Conservation (phyloP, 2,329 filamentous ascomycete species). For the Shiraia sp. region DNA sequence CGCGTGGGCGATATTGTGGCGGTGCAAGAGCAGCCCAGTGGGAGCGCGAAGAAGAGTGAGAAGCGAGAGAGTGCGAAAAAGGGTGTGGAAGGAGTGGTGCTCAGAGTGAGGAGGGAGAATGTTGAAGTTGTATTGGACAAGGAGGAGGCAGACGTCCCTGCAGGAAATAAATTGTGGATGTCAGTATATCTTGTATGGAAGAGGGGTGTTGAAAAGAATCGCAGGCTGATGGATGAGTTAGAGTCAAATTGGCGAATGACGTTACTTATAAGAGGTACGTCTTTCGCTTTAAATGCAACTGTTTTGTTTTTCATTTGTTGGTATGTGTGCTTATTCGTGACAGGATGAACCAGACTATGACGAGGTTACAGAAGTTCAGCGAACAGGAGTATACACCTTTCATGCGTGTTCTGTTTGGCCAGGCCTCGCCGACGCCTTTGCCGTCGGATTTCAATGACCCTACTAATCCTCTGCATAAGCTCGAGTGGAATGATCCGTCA, state of each 20-base stretch:
- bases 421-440: slow-evolving; percentile 57
- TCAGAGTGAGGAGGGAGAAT: slow-evolving; percentile 61
- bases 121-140: slow-evolving; percentile 73
- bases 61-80: slow-evolving; percentile 70
- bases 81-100: slow-evolving; percentile 72
- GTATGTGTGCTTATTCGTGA: slow-evolving; percentile 15
- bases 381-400: slow-evolving; percentile 61
- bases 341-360: slow-evolving; percentile 68
- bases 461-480: slow-evolving; percentile 45
- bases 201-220: slow-evolving; percentile 1
- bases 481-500: slow-evolving; percentile 60
- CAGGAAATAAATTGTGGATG: slow-evolving; percentile 63
- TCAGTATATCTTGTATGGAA: slow-evolving; percentile 46
- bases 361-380: slow-evolving; percentile 58
- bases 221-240: slow-evolving; percentile 46
- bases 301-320: background rate
- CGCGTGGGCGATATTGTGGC: slow-evolving; percentile 78
- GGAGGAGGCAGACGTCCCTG: slow-evolving; percentile 59
- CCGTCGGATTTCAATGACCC: slow-evolving; percentile 49
- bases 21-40: slow-evolving; percentile 73
- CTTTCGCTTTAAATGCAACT: slow-evolving; percentile 14
- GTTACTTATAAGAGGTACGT: slow-evolving; percentile 65
- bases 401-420: slow-evolving; percentile 64
- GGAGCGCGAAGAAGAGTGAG: slow-evolving; percentile 71
- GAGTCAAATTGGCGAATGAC: slow-evolving; percentile 69